These are phyloP conservation scores for Microdochium nivale DNA, from an alignment of 2,329 filamentous ascomycete genomes.

Conservation along the genomic window DNA sequence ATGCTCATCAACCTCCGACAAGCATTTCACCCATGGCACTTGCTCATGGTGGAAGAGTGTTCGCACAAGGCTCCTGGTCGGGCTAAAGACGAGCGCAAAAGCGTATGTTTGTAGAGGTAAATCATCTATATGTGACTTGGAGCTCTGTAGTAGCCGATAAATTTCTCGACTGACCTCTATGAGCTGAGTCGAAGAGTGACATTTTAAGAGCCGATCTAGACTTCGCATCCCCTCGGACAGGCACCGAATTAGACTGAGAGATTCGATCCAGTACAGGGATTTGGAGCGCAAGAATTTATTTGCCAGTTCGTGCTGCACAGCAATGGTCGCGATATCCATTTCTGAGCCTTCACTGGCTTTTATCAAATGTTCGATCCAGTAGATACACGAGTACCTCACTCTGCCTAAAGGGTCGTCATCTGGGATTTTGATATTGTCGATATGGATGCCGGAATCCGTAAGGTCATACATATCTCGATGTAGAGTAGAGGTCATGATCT, in stretches of 20 bases:
- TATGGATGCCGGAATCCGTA: slow-evolving; percentile 6
- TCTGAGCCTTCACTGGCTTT: background rate
- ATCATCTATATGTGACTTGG: too few species aligned
- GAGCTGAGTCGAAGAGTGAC: too few species aligned
- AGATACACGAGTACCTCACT: slow-evolving; percentile 18
- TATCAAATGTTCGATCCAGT: slow-evolving; percentile 21
- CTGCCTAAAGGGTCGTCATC: slow-evolving; percentile 12
- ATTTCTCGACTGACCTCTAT: too few species aligned
- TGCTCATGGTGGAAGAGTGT: too few species aligned
- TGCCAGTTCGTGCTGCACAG: slow-evolving; percentile 10
- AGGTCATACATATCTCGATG: slow-evolving; percentile 24
- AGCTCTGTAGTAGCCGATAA: too few species aligned
- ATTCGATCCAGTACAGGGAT: slow-evolving; percentile 31
- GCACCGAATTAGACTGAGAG: slow-evolving; percentile 21
- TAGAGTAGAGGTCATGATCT: slow-evolving; percentile 16
- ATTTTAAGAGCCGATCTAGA: too few species aligned
- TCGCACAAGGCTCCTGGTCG: too few species aligned
- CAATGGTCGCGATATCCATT: slow-evolving; percentile 11
- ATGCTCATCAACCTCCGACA: too few species aligned
- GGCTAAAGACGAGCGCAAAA: too few species aligned
- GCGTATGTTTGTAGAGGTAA: too few species aligned
- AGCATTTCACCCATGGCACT: too few species aligned
- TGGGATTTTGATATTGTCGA: slow-evolving; percentile 8
- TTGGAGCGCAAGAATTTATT: slow-evolving; percentile 20
- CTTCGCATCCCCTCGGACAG: slow-evolving; percentile 13